Evolutionary conservation across 2,329 filamentous ascomycete species (phyloP).

Genomic region (Alternaria arbusti): DNA sequence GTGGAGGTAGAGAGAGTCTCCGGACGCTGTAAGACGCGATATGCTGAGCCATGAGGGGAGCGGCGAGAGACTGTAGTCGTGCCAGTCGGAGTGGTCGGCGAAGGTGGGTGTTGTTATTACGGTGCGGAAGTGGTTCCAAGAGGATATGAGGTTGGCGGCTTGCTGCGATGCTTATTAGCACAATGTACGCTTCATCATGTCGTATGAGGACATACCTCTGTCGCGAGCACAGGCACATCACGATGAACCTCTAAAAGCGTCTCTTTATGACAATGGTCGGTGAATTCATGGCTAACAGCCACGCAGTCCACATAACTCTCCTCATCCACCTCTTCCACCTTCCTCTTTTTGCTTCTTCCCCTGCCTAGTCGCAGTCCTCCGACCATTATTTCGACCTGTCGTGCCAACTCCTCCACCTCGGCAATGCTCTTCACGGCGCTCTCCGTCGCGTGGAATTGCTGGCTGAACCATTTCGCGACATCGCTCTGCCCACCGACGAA

Average conservation of each 20-base stretch:
- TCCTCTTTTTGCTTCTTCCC: constrained; percentile 12
- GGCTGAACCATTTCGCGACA: constrained; percentile 68
- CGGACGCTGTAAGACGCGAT: constrained; percentile 60
- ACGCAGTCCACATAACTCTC: constrained; percentile 63
- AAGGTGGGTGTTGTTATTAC: constrained; percentile 61
- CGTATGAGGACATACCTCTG: constrained; percentile 44
- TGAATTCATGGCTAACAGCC: constrained; percentile 69
- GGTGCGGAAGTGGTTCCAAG: constrained; percentile 65
- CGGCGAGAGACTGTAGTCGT: constrained; percentile 50
- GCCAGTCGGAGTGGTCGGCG: constrained; percentile 52
- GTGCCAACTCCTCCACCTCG: constrained; percentile 61
- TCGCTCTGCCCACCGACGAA: constrained; percentile 67
- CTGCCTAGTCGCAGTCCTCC: constrained; percentile 33
- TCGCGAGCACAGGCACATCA: constrained; percentile 65
- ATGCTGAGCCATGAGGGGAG: constrained; percentile 69
- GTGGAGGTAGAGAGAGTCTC: constrained; percentile 65
- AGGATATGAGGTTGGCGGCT: constrained; percentile 62
- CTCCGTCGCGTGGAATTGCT: constrained; percentile 66
- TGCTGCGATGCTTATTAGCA: constrained; percentile 43
- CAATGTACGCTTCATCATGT: fast-evolving
- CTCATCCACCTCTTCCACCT: constrained; percentile 20
- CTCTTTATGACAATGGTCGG: constrained; percentile 69
- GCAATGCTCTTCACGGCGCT: constrained; percentile 62
- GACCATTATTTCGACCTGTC: constrained; percentile 56
- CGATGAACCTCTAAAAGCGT: constrained; percentile 64